These are phyloP conservation scores for Cylindricascospora bacillispora DNA, from an alignment of 1,139 yeast genomes.

Conservation along the genomic window DNA sequence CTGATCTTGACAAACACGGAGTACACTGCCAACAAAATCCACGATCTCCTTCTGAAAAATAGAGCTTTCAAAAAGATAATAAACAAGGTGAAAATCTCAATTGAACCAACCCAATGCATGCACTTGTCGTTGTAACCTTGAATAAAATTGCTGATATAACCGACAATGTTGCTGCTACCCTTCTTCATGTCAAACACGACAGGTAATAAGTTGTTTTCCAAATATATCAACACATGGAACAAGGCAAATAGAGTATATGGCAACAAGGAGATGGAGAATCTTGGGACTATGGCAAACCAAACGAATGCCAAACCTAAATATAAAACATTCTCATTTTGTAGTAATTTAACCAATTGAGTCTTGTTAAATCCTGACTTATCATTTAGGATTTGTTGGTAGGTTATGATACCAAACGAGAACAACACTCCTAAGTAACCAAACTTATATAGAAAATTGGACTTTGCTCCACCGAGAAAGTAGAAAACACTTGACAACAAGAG, in stretches of 20 bases:
- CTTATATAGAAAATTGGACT: slow-evolving; percentile 39
- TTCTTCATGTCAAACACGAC: slow-evolving; percentile 32
- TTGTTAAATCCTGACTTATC: slow-evolving; percentile 17
- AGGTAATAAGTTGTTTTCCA: slow-evolving; percentile 57
- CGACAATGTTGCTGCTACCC: slow-evolving; percentile 27
- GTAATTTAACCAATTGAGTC: slow-evolving; percentile 24
- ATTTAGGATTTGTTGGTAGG: slow-evolving; percentile 38
- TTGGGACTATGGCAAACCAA: slow-evolving; percentile 42
- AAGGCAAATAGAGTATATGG: slow-evolving; percentile 60
- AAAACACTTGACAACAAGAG: slow-evolving; percentile 45
- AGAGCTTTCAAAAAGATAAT: slow-evolving; percentile 40
- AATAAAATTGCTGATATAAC: slow-evolving; percentile 42
- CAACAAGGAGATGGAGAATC: slow-evolving; percentile 40
- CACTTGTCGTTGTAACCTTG: slow-evolving; percentile 54
- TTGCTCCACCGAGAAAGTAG: slow-evolving; percentile 38
- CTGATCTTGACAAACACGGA: slow-evolving; percentile 61
- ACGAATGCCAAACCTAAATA: slow-evolving; percentile 45
- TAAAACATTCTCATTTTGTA: slow-evolving; percentile 55
- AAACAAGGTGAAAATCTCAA: slow-evolving; percentile 50
- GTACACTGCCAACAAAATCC: slow-evolving; percentile 48
- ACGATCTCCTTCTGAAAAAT: slow-evolving; percentile 51
- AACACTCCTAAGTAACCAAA: slow-evolving; percentile 52
- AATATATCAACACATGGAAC: slow-evolving; percentile 61
- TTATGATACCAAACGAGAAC: slow-evolving; percentile 65
- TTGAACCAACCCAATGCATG: slow-evolving; percentile 55